These are phyloP conservation scores for Hygrocybe punicea DNA, from an alignment of 768 basidiomycete genomes.

Conservation along the genomic window DNA sequence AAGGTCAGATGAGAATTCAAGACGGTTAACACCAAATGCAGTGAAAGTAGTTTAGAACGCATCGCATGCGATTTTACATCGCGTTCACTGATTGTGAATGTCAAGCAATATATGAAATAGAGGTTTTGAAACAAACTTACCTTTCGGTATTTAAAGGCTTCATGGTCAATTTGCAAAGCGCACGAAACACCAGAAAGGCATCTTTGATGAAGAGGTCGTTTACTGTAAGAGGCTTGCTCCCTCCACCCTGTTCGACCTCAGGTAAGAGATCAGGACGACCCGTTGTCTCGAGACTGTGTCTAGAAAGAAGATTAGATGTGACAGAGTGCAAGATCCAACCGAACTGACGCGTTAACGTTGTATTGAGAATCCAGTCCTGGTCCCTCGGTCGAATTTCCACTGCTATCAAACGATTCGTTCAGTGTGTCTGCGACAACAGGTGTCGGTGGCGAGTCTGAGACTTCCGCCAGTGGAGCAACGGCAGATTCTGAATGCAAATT, in stretches of 20 bases:
- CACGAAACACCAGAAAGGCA: constrained; percentile 95
- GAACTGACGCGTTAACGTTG: not conserved
- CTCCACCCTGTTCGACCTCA: constrained; percentile 32
- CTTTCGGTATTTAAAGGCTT: constrained; percentile 93
- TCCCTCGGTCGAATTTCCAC: not conserved
- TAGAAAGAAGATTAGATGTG: constrained; percentile 13
- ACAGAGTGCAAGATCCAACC: not conserved
- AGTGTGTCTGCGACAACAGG: too few relatives aligned
- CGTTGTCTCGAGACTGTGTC: constrained; percentile 35
- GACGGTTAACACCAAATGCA: constrained; percentile 91
- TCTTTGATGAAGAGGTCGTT: constrained; percentile 95
- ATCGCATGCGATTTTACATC: constrained; percentile 95
- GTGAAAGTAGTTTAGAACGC: constrained; percentile 91
- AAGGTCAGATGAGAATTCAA: constrained; percentile 87
- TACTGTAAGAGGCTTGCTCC: constrained; percentile 51
- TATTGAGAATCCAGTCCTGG: not conserved
- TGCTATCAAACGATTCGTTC: not conserved
- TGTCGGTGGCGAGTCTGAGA: not conserved
- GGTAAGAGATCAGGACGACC: constrained; percentile 35
- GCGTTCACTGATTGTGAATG: constrained; percentile 62
- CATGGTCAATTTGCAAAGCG: constrained; percentile 97
- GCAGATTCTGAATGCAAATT: not conserved
- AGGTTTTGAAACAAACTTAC: constrained; percentile 38
- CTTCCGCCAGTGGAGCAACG: constrained; percentile 3
- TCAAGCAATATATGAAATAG: constrained; percentile 9